These are phyloP conservation scores for Lasiodiplodia hormozganensis DNA, from an alignment of 2,329 filamentous ascomycete species.

Conservation along the genomic window DNA sequence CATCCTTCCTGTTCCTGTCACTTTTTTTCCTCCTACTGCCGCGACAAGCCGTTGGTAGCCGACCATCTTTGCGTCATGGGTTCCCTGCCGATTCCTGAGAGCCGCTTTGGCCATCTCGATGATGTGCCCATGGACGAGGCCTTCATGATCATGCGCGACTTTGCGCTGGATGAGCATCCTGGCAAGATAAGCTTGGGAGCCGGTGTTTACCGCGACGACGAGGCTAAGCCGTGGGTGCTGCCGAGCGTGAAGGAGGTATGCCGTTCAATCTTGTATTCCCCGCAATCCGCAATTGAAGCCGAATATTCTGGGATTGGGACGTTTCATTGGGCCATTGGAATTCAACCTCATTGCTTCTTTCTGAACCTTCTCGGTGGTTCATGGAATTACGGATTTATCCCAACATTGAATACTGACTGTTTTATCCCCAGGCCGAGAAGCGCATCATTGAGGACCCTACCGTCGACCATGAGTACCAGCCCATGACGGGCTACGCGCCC, in stretches of 20 bases:
- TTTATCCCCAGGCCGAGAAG: constrained; percentile 29
- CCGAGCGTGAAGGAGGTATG: constrained; percentile 40
- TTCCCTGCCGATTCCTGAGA: constrained; percentile 25
- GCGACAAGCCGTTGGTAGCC: constrained; percentile 23
- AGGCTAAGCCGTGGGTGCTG: constrained; percentile 47
- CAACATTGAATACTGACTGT: not conserved
- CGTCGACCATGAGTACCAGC: constrained; percentile 37
- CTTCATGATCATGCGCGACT: constrained; percentile 30
- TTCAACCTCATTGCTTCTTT: not conserved
- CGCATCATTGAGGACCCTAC: constrained; percentile 25
- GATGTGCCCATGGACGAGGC: constrained; percentile 25
- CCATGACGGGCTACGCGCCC: constrained; percentile 34
- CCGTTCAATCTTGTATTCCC: not conserved
- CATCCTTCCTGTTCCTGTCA: constrained; percentile 8
- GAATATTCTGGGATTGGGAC: not conserved
- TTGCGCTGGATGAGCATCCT: constrained; percentile 30
- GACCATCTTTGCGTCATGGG: constrained; percentile 23
- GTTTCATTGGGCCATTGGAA: not conserved
- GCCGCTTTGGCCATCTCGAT: constrained; percentile 24
- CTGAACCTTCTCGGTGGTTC: not conserved
- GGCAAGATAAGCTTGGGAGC: constrained; percentile 50
- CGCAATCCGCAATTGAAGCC: not conserved
- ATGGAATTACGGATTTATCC: not conserved
- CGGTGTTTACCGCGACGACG: constrained; percentile 51
- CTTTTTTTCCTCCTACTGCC: not conserved